Evolutionary conservation across 768 basidiomycete genomes (phyloP).

Genomic region (Phylloporus arenicola): DNA sequence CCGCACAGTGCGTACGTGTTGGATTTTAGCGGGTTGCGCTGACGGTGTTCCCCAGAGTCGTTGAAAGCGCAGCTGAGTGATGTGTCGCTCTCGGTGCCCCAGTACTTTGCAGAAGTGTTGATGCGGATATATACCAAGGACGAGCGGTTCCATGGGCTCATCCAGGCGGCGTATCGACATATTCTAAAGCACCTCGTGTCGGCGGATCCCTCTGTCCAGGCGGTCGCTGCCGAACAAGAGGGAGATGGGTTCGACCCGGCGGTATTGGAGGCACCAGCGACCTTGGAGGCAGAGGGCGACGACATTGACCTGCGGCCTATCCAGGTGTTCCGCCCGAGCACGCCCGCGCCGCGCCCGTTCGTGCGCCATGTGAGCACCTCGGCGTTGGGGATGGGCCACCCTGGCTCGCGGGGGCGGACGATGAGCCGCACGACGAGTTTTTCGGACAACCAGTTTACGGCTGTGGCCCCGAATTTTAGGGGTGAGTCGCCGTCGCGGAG

Average conservation of each 20-base stretch:
- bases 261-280: not conserved
- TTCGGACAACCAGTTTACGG: slow-evolving; percentile 43
- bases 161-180: slow-evolving; percentile 63
- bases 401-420: slow-evolving; percentile 12
- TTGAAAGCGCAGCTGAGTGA: slow-evolving; percentile 45
- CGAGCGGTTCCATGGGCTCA: slow-evolving; percentile 46
- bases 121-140: slow-evolving; percentile 69
- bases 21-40: not conserved
- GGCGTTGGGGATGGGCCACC: not conserved
- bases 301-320: slow-evolving; percentile 27
- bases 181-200: slow-evolving; percentile 28
- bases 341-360: slow-evolving; percentile 28
- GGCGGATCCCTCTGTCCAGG: not conserved
- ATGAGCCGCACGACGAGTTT: slow-evolving; percentile 26
- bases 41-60: slow-evolving; percentile 29
- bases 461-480: slow-evolving; percentile 37
- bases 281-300: not conserved
- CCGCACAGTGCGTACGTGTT: slow-evolving; percentile 43
- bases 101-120: slow-evolving; percentile 61
- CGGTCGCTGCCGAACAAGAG: slow-evolving; percentile 1
- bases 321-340: slow-evolving; percentile 1
- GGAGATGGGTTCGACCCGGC: slow-evolving; percentile 14
- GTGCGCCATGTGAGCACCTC: slow-evolving; percentile 16
- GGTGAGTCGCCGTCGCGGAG: slow-evolving; percentile 27
- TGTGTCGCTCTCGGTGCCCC: slow-evolving; percentile 61